Evolutionary conservation across 2,329 filamentous ascomycete genomes (phyloP), one percentile per base, ranked within the genome.

Genomic region (Fusarium nodosum): DNA sequence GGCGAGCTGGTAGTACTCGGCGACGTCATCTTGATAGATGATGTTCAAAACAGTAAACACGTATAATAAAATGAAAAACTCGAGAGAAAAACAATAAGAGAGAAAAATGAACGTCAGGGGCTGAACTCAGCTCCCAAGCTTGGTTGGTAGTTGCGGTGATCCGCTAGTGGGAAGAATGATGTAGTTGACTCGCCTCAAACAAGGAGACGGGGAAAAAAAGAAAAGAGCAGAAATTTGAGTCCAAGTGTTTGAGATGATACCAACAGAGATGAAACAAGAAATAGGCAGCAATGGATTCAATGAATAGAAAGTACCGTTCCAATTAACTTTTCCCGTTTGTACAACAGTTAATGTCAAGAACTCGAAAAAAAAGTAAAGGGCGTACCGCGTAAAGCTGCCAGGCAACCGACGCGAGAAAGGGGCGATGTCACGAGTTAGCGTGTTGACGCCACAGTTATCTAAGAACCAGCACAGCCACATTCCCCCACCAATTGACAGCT

Each of bases 371-470:
- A 39, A 38, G 28, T 11, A 41, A 68, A 56, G 42, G 52, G 52
- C 44, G 60, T 44, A 60, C 13, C 68, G 68, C 68, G 68, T 53
- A 66, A 68, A 72, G 24, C 70, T 64, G 73, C 73, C 48, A 52
- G 75, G 65, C 69, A 68, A 22, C 31, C 59, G 62, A 80, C 79
- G 78, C 79, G 79, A 80, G 73, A 72, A 57, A 47, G 69, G 59
- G 75, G 71, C 78, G 79, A 64, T 64, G 67, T 80, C 79, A 81
- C 78, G 77, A 53, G 70, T 57, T 66, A 63, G 60, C 64, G 74
- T 68, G 72, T 69, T 39, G 63, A 61, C 11, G 53, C 59, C 56
- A 68, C 63, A 38, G 28, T 45, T 26, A 11, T 39, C 31, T 36
- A 12, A n/a, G 24, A 10, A 7, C 7, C 18, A 41, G 33, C 33